phyloP scores from a whole-genome alignment of 2,329 filamentous ascomycete species.

The Trichoderma semiorbis region DNA sequence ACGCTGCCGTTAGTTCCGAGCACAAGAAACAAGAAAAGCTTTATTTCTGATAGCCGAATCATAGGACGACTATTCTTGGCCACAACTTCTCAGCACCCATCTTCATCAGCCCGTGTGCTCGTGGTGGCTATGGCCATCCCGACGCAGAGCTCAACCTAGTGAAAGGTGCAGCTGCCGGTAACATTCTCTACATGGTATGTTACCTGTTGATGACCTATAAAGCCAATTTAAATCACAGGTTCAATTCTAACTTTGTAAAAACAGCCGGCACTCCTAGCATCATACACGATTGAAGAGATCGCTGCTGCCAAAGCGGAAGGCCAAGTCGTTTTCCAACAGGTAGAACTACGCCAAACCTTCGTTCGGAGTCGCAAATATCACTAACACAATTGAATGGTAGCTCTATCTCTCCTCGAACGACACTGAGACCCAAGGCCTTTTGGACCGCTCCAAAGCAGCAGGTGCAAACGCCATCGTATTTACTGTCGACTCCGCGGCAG shows the following conservation, averaged over 20 bases:
- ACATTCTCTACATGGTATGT: slow-evolving; percentile 48
- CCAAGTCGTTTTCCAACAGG: slow-evolving; percentile 40
- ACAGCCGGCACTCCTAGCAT: slow-evolving; percentile 33
- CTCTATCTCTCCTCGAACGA: slow-evolving; percentile 32
- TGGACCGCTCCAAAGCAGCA: slow-evolving; percentile 31
- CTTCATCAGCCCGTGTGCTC: slow-evolving; percentile 51
- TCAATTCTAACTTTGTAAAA: neutral
- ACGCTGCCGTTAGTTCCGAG: slow-evolving; percentile 32
- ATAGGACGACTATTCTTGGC: slow-evolving; percentile 48
- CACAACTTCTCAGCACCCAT: slow-evolving; percentile 53
- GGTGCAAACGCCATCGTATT: slow-evolving; percentile 38
- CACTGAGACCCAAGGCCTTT: slow-evolving; percentile 31
- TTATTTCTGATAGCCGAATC: neutral
- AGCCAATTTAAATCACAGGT: accelerated
- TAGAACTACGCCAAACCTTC: slow-evolving; percentile 2
- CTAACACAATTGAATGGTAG: neutral
- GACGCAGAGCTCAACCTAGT: slow-evolving; percentile 49
- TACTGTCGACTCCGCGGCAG: slow-evolving; percentile 39
- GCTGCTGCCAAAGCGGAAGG: slow-evolving; percentile 33
- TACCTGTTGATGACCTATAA: too few relatives aligned
- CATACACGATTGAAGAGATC: slow-evolving; percentile 37
- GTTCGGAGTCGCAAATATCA: neutral
- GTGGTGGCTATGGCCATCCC: slow-evolving; percentile 42
- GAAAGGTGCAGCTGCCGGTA: slow-evolving; percentile 44
- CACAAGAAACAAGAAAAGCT: neutral